Percentiles rank a stretch among this genome's conserved stretches.
These are phyloP conservation scores for Xylaria sp. DNA, from an alignment of 2,329 filamentous ascomycete genomes.

Conservation along the genomic window DNA sequence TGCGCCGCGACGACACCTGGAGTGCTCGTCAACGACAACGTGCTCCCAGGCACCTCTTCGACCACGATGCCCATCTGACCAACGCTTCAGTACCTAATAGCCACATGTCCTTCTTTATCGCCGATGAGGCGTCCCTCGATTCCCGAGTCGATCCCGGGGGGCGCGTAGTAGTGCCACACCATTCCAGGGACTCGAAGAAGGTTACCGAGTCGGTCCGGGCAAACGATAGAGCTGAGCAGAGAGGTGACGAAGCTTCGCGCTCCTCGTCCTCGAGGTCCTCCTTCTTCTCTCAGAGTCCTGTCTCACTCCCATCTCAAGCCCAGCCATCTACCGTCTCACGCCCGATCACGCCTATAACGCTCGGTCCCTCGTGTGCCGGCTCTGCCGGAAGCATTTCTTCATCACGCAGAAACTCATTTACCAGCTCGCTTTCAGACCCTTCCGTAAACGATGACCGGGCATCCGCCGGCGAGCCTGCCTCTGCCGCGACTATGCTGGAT, in stretches of 20 bases:
- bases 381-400: conserved; percentile 59
- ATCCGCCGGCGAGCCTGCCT: conserved; percentile 56
- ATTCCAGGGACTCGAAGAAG: conserved; percentile 51
- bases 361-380: conserved; percentile 54
- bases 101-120: conserved; percentile 64
- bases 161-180: conserved; percentile 46
- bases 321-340: conserved; percentile 53
- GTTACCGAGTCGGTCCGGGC: conserved; percentile 33
- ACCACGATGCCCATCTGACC: conserved; percentile 42
- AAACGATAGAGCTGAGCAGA: conserved; percentile 42
- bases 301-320: conserved; percentile 45
- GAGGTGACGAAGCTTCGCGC: conserved; percentile 38
- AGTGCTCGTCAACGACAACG: conserved; percentile 55
- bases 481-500: conserved; percentile 60
- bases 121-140: conserved; percentile 62
- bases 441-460: conserved; percentile 59
- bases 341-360: conserved; percentile 59
- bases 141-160: conserved; percentile 48
- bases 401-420: conserved; percentile 64
- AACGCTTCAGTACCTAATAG: conserved; percentile 50
- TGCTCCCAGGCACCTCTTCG: conserved; percentile 52
- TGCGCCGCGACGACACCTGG: conserved; percentile 58
- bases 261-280: conserved; percentile 50
- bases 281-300: conserved; percentile 48
- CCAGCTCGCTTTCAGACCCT: conserved; percentile 61